Conservation (phyloP, 768 basidiomycete species). For the Suillus placidus region DNA sequence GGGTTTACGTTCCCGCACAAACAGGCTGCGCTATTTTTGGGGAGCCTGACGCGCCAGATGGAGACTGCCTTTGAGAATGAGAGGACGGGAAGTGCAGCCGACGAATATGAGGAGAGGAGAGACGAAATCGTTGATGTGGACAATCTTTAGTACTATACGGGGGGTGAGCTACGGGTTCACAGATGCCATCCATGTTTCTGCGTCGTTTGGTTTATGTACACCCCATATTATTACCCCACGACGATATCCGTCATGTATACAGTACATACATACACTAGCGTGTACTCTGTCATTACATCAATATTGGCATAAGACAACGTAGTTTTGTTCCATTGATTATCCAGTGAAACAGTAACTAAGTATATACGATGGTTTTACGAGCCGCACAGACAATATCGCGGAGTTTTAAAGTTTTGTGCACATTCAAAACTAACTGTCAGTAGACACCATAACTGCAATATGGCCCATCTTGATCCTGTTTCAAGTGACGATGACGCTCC, state of each 20-base stretch:
- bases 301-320: too few species aligned
- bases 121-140: background rate
- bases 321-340: too few species aligned
- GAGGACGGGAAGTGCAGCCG: background rate
- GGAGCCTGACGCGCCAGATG: constrained; percentile 5
- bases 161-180: background rate
- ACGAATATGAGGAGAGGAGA: background rate
- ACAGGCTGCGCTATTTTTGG: constrained; percentile 68
- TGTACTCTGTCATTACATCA: background rate
- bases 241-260: background rate
- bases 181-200: background rate
- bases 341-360: too few species aligned
- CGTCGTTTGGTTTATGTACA: background rate
- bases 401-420: background rate
- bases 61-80: constrained; percentile 1
- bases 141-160: background rate
- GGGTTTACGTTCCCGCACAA: constrained; percentile 69
- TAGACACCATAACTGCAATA: background rate
- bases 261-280: background rate
- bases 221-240: background rate
- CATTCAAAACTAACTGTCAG: background rate
- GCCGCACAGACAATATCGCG: background rate
- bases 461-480: background rate
- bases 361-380: too few species aligned
- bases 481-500: constrained; percentile 50